These are phyloP conservation scores for Vicia faba DNA, from an alignment of 306 rosid species.

Conservation along the genomic window DNA sequence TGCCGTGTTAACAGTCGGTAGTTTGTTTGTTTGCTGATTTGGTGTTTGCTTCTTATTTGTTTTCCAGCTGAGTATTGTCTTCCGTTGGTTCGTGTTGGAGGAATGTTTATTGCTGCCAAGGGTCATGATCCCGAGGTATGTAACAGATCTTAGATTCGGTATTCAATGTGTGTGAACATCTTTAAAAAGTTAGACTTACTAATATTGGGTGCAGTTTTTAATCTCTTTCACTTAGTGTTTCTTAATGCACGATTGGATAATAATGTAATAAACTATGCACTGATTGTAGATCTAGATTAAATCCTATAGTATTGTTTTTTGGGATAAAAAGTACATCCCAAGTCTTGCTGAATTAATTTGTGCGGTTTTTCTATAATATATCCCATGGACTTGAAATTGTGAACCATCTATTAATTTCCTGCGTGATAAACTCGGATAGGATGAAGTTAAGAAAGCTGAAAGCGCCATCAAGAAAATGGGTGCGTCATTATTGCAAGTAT, in stretches of 20 bases:
- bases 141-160: conserved; percentile 10
- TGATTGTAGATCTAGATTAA: conserved; percentile 1
- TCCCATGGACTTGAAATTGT: conserved; percentile 19
- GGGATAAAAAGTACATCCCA: not conserved
- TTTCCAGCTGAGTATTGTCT: conserved; percentile 88
- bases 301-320: conserved; percentile 1
- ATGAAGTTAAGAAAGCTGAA: conserved; percentile 80
- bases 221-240: conserved; percentile 2
- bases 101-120: conserved; percentile 83
- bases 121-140: conserved; percentile 85
- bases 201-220: not conserved
- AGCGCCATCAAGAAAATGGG: conserved; percentile 80
- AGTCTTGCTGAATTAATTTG: not conserved
- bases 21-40: conserved; percentile 16
- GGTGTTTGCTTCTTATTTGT: conserved; percentile 37
- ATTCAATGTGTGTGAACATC: not conserved
- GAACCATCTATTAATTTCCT: conserved; percentile 19
- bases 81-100: conserved; percentile 89
- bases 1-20: conserved; percentile 3
- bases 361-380: conserved; percentile 12
- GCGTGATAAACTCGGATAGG: conserved; percentile 47
- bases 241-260: not conserved
- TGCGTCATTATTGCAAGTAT: conserved; percentile 65
- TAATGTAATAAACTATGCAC: conserved; percentile 5
- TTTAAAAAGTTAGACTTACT: not conserved